A percentile compares a stretch with the other conserved stretches of the same genome.
phyloP scores from a whole-genome alignment of 352 stramenopile species.

The Globisporangium middletonii region DNA sequence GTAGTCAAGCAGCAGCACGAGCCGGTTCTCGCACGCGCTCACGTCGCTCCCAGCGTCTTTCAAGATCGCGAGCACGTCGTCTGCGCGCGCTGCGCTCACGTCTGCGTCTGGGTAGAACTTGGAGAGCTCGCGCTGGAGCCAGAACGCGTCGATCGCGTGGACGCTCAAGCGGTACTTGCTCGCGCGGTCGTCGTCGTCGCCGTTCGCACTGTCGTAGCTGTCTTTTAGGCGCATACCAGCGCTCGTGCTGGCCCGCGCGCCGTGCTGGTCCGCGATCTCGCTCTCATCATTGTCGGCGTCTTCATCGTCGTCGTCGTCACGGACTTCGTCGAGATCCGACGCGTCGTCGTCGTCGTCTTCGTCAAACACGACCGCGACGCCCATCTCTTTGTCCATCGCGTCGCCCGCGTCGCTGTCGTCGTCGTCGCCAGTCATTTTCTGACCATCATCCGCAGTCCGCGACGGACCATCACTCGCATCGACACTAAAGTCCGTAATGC shows the following conservation, averaged over 20 bases:
- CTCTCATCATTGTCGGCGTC: constrained; percentile 33
- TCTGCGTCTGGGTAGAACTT: constrained; percentile 96
- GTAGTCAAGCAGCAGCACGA: constrained; percentile 97
- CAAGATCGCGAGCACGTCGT: constrained; percentile 84
- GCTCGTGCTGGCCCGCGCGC: neutral
- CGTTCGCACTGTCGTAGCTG: constrained; percentile 57
- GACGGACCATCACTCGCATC: constrained; percentile 10
- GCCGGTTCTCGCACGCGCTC: constrained; percentile 94
- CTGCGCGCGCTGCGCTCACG: constrained; percentile 87
- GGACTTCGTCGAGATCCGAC: constrained; percentile 91
- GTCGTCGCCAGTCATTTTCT: constrained; percentile 17
- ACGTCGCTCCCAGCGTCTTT: constrained; percentile 61
- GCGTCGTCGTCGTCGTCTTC: constrained; percentile 95
- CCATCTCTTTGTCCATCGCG: constrained; percentile 96
- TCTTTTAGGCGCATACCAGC: constrained; percentile 72
- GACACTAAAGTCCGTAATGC: constrained; percentile 86
- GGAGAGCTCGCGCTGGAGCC: constrained; percentile 95
- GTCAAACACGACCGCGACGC: constrained; percentile 97
- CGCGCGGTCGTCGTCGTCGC: constrained; percentile 57
- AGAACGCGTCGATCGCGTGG: constrained; percentile 98
- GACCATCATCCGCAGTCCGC: constrained; percentile 6
- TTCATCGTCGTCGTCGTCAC: constrained; percentile 52
- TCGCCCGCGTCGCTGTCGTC: constrained; percentile 55
- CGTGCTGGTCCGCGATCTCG: neutral
- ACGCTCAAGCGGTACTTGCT: constrained; percentile 84